Evolutionary conservation across 2,329 filamentous ascomycete genomes (phyloP), one percentile per base, ranked within the genome.

Genomic region (Talaromyces rugulosus): DNA sequence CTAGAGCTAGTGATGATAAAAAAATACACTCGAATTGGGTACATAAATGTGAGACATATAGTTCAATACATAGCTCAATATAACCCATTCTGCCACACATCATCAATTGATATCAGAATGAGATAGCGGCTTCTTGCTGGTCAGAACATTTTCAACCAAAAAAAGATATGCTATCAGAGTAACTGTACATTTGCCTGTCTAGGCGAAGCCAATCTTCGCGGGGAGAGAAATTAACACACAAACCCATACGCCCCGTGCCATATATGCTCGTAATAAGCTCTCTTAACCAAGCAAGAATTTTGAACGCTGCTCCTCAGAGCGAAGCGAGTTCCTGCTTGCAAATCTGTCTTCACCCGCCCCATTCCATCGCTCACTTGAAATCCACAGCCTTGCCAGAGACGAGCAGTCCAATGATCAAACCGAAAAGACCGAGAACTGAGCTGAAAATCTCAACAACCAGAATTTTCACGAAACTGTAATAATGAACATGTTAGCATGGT

Each of bases 381-480:
- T 92, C 90, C 28, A 81, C 75, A 30, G 95, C 92, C 78, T 95
- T 96, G 75, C 89, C 85, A 63, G 91, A 91, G 58, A 98, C 85
- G 67, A 99, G 83, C 60, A 99, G 85, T 53, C 96, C 95, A 68
- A 99, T 88, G 72, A 99, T 99, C 66, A 99, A 84, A 63, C 95
- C 96, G 72, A 99, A 99, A 3, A 99, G 87, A 66, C 96, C 95
- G 11, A 99, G 84, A 56, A 99, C 94, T 47, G 94, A 98, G 75
- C 93, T 97, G 83, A 99, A 99, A 76, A 99, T 99, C 79, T 99
- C 96, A 72, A 99, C 96, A 69, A 99, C 94, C 58, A 99, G 87
- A 69, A 99, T 96, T 82, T 96, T 97, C 79, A 99, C 94, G 78
- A 99, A 99, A 60, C 93, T 96, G 36, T 27, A 44, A 59, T 27